Evolutionary conservation across 2,329 filamentous ascomycete genomes (phyloP).

Genomic region (Ophiocordyceps camponoti-rufipedis): DNA sequence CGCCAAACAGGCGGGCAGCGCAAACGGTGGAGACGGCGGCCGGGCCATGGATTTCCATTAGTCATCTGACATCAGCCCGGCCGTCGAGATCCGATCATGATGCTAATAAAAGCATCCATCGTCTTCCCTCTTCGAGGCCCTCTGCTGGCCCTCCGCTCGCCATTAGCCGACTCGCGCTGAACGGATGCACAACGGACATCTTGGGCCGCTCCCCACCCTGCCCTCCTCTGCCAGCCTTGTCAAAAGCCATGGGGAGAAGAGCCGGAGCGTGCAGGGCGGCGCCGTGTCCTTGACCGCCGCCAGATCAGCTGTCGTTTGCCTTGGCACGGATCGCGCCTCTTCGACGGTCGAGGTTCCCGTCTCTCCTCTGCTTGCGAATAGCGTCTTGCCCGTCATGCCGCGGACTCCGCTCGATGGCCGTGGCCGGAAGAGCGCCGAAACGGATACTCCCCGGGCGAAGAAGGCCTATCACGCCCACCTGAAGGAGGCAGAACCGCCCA

Average conservation of each 20-base stretch:
- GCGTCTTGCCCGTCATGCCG: constrained; percentile 5
- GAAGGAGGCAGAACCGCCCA: constrained; percentile 15
- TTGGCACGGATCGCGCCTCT: too few relatives aligned
- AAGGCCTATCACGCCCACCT: constrained; percentile 4
- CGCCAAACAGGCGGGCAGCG: too few relatives aligned
- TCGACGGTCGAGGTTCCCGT: background rate
- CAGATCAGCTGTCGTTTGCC: background rate
- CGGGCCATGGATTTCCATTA: background rate
- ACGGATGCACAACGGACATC: background rate
- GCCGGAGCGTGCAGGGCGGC: background rate
- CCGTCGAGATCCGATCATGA: background rate
- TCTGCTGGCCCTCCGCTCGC: background rate
- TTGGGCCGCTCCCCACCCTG: background rate
- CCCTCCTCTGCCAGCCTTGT: background rate
- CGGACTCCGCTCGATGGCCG: constrained; percentile 11
- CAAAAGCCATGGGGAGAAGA: background rate
- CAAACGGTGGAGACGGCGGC: too few relatives aligned
- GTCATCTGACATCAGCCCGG: background rate
- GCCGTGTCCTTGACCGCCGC: background rate
- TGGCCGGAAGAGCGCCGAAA: constrained; percentile 2
- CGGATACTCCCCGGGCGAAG: constrained; percentile 1
- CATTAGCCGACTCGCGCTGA: background rate
- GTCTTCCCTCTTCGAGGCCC: background rate
- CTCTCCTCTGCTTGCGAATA: background rate
- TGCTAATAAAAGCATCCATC: background rate